Conservation (phyloP, 176 grass and related monocot genomes). For the Ananas comosus region DNA sequence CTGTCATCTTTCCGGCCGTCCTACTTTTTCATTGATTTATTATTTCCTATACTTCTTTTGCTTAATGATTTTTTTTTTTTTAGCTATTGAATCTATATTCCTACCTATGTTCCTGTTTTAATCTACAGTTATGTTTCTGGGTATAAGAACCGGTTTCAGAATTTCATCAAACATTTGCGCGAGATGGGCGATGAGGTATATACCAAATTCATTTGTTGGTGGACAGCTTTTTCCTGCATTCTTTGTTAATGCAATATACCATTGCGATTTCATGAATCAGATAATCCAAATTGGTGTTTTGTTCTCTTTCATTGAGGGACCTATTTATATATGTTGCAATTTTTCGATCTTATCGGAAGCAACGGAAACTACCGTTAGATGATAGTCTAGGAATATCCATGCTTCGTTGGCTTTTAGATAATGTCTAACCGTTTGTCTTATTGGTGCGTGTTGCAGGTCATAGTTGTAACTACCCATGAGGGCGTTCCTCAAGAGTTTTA, state of each 20-base stretch:
- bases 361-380: not conserved
- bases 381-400: not conserved
- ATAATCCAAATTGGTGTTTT: no score
- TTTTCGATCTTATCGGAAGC: not conserved
- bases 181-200: conserved; percentile 88
- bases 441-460: conserved; percentile 36
- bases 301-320: not conserved
- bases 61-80: no score
- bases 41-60: no score
- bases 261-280: conserved; percentile 2
- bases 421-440: not conserved
- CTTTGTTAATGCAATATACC: conserved; percentile 4
- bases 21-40: no score
- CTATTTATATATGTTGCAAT: not conserved
- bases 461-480: conserved; percentile 92
- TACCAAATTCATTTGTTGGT: not conserved
- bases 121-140: conserved; percentile 62
- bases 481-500: conserved; percentile 84
- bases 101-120: not conserved
- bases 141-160: conserved; percentile 98
- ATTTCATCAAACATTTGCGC: conserved; percentile 86
- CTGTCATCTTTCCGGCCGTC: no score
- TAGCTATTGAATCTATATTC: no score
- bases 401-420: not conserved
- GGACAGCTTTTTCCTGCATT: not conserved